These are phyloP conservation scores for Talaromyces ruber DNA, from an alignment of 495 filamentous ascomycete species.

Conservation along the genomic window DNA sequence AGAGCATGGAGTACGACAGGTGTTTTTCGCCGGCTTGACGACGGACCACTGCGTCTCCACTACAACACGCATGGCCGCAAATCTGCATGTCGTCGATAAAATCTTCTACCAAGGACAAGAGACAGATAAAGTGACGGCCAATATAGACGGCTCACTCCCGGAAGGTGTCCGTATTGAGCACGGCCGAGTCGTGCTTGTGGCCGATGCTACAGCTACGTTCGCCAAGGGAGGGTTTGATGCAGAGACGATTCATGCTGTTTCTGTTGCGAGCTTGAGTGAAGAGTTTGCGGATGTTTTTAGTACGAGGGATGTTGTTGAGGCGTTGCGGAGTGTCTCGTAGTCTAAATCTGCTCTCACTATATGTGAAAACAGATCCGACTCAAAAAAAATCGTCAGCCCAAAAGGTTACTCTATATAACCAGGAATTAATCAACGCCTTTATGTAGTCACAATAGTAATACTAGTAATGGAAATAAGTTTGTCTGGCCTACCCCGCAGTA, in stretches of 20 bases:
- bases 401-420: neutral
- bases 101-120: constrained; percentile 4
- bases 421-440: neutral
- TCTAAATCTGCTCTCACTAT: neutral
- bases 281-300: constrained; percentile 37
- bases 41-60: constrained; percentile 46
- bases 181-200: constrained; percentile 36
- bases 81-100: constrained; percentile 35
- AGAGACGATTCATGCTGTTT: constrained; percentile 37
- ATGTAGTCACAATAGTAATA: no score
- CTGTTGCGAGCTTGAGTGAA: constrained; percentile 36
- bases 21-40: constrained; percentile 35
- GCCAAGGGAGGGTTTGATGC: constrained; percentile 34
- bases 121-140: constrained; percentile 8
- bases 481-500: neutral
- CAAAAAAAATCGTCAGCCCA: neutral
- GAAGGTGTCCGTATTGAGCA: constrained; percentile 15
- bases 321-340: constrained; percentile 6
- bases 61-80: constrained; percentile 40
- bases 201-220: constrained; percentile 41
- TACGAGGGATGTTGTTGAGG: constrained; percentile 28
- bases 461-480: no score
- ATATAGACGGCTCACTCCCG: constrained; percentile 15
- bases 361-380: neutral
- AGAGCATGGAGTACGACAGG: constrained; percentile 22